Evolutionary conservation across 805 yeast genomes (phyloP).

Genomic region (Lipomyces lipofer): DNA sequence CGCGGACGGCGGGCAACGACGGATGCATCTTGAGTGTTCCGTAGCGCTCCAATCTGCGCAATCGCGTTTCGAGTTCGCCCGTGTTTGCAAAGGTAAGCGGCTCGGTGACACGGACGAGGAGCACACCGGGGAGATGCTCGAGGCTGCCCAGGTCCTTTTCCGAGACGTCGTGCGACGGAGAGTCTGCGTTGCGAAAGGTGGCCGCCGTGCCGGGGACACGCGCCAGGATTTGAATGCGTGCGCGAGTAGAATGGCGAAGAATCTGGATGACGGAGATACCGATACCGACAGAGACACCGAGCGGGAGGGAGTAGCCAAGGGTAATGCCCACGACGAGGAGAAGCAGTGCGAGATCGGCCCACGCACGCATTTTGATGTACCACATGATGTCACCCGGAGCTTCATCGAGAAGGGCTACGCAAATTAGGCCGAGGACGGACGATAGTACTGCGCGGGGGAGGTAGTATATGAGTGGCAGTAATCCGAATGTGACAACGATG

Average conservation of each 20-base stretch:
- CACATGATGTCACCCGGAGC: constrained; percentile 76
- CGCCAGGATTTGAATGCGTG: constrained; percentile 81
- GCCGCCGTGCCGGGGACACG: constrained; percentile 56
- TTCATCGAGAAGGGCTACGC: constrained; percentile 74
- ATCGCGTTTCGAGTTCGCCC: constrained; percentile 66
- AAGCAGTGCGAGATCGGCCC: constrained; percentile 71
- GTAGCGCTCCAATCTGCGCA: constrained; percentile 69
- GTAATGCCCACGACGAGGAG: constrained; percentile 64
- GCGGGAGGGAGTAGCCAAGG: constrained; percentile 74
- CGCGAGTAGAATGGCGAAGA: constrained; percentile 73
- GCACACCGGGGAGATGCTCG: constrained; percentile 64
- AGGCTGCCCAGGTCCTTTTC: constrained; percentile 46
- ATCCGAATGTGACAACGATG: constrained; percentile 58
- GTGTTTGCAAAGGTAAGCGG: constrained; percentile 87
- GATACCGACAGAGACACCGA: constrained; percentile 87
- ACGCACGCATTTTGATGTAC: constrained; percentile 72
- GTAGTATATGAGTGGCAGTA: constrained; percentile 64
- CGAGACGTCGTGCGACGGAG: constrained; percentile 23
- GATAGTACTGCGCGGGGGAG: constrained; percentile 80
- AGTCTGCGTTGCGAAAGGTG: constrained; percentile 68
- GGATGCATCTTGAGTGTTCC: constrained; percentile 79
- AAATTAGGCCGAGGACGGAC: constrained; percentile 77
- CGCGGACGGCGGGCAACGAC: constrained; percentile 57
- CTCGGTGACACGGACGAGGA: constrained; percentile 80
- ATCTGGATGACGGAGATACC: constrained; percentile 77